Percentiles rank a stretch among this genome's conserved stretches.
phyloP scores from a whole-genome alignment of 805 yeast species.

The Yarrowia porcina region DNA sequence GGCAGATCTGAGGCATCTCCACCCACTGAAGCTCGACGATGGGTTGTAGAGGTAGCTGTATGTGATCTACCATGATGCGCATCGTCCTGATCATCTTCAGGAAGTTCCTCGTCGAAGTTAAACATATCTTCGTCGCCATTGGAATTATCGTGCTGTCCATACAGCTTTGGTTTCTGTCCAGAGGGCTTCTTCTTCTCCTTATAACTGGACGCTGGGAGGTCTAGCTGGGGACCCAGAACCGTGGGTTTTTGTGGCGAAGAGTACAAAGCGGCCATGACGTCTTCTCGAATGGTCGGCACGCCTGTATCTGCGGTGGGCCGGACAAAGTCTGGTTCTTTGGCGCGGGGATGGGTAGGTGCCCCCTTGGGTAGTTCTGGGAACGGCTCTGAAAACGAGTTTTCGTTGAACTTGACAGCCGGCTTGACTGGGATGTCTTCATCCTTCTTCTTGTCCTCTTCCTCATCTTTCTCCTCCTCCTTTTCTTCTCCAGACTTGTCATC shows the following conservation, averaged over 20 bases:
- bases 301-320: constrained; percentile 14
- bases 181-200: not conserved
- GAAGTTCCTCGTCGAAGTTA: constrained; percentile 32
- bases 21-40: not conserved
- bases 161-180: constrained; percentile 1
- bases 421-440: not conserved
- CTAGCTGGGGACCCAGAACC: constrained; percentile 7
- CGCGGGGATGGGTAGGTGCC: not conserved
- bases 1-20: constrained; percentile 17
- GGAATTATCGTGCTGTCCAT: constrained; percentile 4
- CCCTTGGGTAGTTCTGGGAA: constrained; percentile 8
- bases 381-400: not conserved
- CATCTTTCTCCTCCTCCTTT: constrained; percentile 12
- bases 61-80: not conserved
- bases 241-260: constrained; percentile 21
- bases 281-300: constrained; percentile 1
- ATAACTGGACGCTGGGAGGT: constrained; percentile 13
- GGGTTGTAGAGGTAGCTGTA: not conserved
- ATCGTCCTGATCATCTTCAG: not conserved
- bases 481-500: not conserved
- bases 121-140: constrained; percentile 29
- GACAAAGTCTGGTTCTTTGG: not conserved
- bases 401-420: not conserved
- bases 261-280: not conserved
- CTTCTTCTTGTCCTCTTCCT: not conserved